Evolutionary conservation across 139 green algal species (phyloP), one percentile per base, ranked within the genome.

Genomic region (Chlamydomonas eustigma): DNA sequence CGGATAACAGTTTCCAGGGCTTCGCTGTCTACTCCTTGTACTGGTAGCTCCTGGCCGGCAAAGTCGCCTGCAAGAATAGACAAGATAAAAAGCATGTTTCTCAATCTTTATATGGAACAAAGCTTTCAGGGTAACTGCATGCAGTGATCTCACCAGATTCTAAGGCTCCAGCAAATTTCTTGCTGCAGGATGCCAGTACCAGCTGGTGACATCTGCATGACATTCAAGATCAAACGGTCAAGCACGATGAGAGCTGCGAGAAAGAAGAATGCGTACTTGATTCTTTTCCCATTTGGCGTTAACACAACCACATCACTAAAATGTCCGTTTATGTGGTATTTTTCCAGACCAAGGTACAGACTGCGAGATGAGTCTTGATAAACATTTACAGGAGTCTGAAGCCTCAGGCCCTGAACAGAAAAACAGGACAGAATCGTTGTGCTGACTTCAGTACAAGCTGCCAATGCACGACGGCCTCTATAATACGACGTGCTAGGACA

Each of bases 11-110:
- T 22, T 37, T 86, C 66, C 31, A 88, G 67, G 22, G 78, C 80
- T 4, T 73, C 72, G 1, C 69, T 69, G 50, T 88, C 84, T 39
- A 88, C 84, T 2, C 84, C 84, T 39, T 71, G 76, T 2, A 88
- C 80, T 30, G 84, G 84, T 37, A 88, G 78, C 78, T 88, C 80
- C 39, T 83, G 69, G 2, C 70, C 69, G 3, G 37, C 1, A 5
- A 81, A 66, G 22, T 74, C 66, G 50, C 77, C 75, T 79, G 75
- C 6, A 79, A 44, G 52, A 30, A 39, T 50, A 69, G 22, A 50
- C 31, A 34, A 50, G 64, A 0, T 51, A 33, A 50, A 71, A 72
- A 80, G 8, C 22, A 76, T 3, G 6, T 64, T 22, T 39, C 22
- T 12, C 44, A 58, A 18, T 18, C 12, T 65, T 37, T 76, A 12